Evolutionary conservation across 805 yeast genomes (phyloP).

Genomic region (Kluyveromyces siamensis): DNA sequence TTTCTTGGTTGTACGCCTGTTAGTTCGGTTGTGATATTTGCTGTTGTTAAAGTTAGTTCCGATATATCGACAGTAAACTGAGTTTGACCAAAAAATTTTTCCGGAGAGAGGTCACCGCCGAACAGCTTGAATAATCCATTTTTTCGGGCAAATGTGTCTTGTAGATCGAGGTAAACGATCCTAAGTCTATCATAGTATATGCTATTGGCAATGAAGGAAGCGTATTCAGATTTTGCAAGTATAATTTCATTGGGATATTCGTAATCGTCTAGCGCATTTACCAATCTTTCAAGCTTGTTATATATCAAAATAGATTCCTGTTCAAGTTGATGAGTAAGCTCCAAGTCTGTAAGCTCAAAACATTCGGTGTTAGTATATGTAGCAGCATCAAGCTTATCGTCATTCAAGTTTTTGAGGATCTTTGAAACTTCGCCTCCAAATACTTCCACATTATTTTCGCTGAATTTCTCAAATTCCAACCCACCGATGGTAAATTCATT

Average conservation of each 20-base stretch:
- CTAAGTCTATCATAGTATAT: conserved; percentile 9
- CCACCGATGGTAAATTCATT: conserved; percentile 19
- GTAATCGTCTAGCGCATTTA: conserved; percentile 17
- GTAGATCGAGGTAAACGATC: conserved; percentile 8
- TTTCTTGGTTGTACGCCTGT: background rate
- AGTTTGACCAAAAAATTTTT: background rate
- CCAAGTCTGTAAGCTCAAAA: background rate
- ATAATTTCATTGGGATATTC: conserved; percentile 18
- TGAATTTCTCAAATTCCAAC: conserved; percentile 25
- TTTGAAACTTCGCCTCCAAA: conserved; percentile 24
- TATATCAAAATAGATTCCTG: conserved; percentile 18
- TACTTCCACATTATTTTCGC: conserved; percentile 23
- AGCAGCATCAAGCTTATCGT: conserved; percentile 4
- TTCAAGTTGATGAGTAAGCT: conserved; percentile 12
- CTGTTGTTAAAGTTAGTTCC: background rate
- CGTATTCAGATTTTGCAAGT: conserved; percentile 12
- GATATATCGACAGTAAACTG: background rate
- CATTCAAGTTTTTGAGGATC: conserved; percentile 9
- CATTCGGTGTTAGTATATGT: background rate
- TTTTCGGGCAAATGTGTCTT: conserved; percentile 5
- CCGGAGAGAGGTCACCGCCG: background rate
- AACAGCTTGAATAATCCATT: conserved; percentile 7
- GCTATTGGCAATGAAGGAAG: conserved; percentile 10
- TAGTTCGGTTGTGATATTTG: background rate
- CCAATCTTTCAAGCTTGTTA: conserved; percentile 16